Evolutionary conservation across 2,329 filamentous ascomycete genomes (phyloP), one percentile per base, ranked within the genome.

Genomic region (Stylonectria norvegica): DNA sequence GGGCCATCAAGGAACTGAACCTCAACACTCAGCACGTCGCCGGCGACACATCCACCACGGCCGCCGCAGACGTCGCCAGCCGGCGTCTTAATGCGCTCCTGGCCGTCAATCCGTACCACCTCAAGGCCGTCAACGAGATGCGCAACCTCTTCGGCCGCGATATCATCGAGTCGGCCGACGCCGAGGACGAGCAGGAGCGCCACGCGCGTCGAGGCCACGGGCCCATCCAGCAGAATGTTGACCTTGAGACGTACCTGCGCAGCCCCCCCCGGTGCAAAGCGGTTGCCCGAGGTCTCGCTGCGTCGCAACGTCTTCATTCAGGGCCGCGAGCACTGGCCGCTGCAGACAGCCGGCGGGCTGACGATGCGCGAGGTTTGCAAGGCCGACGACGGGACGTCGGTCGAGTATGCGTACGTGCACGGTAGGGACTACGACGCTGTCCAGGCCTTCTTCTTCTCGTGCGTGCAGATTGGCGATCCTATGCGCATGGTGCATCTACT

Each of bases 61-160:
- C 29, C 6, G 29, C 47, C 20, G 28, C 45, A 29, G 36, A 41
- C 33, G 42, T 48, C 12, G 29, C 45, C 19, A 34, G 40, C 15
- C 37, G 58, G 10, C 54, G 62, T 10, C 59, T 66, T 29, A 68
- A 67, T 41, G 56, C 66, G 20, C 64, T 78, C 4, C 61, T 80
- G 2, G 61, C 66, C 20, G 70, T 78, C 54, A 75, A 76, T 52
- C 78, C 83, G 1, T 78, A 86, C 50, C 80, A 89, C 53, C 76
- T 98, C 9, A 90, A 91, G 59, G 87, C 87, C 6, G 74, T 84
- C 23, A 95, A 95, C 57, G 93, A 98, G 68, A 96, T 98, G 89
- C 84, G 75, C 36, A 70, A 67, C 20, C 62, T 81, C 3, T 81
- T 75, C 61, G 78, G 72, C 5, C 70, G 68, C 49, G 79, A 72